These are phyloP conservation scores for Hyphodiscus sp. DNA, from an alignment of 2,329 filamentous ascomycete genomes.

Conservation along the genomic window DNA sequence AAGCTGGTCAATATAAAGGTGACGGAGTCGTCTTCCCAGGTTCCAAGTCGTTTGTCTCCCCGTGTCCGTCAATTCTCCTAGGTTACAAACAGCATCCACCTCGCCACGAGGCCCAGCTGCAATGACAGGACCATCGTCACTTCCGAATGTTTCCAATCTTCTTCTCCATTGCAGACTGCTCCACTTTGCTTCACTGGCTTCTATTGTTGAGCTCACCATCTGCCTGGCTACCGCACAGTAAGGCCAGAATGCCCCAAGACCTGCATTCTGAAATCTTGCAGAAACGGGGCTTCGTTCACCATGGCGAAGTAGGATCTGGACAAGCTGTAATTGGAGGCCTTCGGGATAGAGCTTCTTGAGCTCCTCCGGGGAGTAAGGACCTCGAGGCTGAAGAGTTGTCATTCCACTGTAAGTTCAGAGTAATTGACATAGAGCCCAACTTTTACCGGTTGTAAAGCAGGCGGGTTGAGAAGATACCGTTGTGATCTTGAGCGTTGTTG, in stretches of 20 bases:
- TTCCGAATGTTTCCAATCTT: slow-evolving; percentile 75
- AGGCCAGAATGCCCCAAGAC: slow-evolving; percentile 70
- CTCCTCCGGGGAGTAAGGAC: slow-evolving; percentile 75
- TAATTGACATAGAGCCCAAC: not conserved
- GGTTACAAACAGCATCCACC: slow-evolving; percentile 75
- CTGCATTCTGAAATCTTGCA: slow-evolving; percentile 77
- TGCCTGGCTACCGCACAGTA: slow-evolving; percentile 77
- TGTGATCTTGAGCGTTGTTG: not conserved
- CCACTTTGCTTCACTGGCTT: slow-evolving; percentile 38
- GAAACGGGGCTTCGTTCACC: slow-evolving; percentile 80
- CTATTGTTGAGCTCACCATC: slow-evolving; percentile 55
- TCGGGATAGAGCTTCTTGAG: slow-evolving; percentile 75
- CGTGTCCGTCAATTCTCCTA: slow-evolving; percentile 68
- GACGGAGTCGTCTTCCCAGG: slow-evolving; percentile 60
- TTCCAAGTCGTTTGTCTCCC: slow-evolving; percentile 66
- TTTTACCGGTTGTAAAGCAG: not conserved
- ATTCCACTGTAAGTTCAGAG: slow-evolving; percentile 40
- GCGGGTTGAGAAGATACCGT: too few species aligned
- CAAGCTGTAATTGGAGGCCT: slow-evolving; percentile 74
- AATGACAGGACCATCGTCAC: slow-evolving; percentile 61
- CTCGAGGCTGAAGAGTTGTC: slow-evolving; percentile 69
- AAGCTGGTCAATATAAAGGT: slow-evolving; percentile 69
- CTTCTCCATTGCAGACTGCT: slow-evolving; percentile 51
- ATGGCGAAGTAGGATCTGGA: slow-evolving; percentile 79
- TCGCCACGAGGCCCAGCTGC: slow-evolving; percentile 62